phyloP scores from a whole-genome alignment of 805 yeast genomes.

The Metschnikowia dekortorum region DNA sequence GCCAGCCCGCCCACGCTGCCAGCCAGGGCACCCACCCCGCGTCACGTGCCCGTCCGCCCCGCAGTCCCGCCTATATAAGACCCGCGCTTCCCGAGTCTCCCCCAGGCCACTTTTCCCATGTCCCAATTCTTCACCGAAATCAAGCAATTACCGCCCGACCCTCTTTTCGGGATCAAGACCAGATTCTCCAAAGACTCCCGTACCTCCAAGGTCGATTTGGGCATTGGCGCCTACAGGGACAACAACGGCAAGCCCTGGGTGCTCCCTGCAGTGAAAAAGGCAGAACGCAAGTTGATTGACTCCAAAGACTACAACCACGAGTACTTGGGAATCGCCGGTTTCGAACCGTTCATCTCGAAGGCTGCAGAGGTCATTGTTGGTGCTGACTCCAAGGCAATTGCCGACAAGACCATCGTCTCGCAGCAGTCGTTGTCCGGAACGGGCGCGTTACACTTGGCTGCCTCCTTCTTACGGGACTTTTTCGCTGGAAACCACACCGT shows the following conservation, averaged over 20 bases:
- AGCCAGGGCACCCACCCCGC: not conserved
- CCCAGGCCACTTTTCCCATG: conserved; percentile 19
- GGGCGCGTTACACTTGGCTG: conserved; percentile 88
- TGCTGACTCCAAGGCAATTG: conserved; percentile 31
- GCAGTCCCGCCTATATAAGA: conserved; percentile 3
- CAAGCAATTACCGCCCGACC: conserved; percentile 74
- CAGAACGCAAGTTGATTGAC: conserved; percentile 59
- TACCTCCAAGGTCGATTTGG: conserved; percentile 71
- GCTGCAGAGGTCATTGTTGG: conserved; percentile 76
- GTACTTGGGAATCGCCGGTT: conserved; percentile 80
- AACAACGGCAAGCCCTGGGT: conserved; percentile 68
- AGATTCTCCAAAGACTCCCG: conserved; percentile 58
- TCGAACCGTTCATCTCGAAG: conserved; percentile 58
- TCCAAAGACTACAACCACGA: conserved; percentile 62
- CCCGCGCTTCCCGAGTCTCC: not conserved
- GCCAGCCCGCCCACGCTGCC: too few species aligned
- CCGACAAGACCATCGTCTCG: conserved; percentile 46
- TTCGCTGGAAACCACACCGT: conserved; percentile 26
- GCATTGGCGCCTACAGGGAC: conserved; percentile 78
- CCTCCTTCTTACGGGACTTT: conserved; percentile 56
- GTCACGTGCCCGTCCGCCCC: conserved; percentile 4
- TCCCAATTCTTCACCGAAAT: conserved; percentile 44
- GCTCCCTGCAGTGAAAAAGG: conserved; percentile 61
- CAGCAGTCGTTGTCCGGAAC: conserved; percentile 83
- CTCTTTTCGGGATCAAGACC: conserved; percentile 77